Evolutionary conservation across 164 flowering plant genomes (phyloP).

Genomic region (Macadamia tetraphylla): DNA sequence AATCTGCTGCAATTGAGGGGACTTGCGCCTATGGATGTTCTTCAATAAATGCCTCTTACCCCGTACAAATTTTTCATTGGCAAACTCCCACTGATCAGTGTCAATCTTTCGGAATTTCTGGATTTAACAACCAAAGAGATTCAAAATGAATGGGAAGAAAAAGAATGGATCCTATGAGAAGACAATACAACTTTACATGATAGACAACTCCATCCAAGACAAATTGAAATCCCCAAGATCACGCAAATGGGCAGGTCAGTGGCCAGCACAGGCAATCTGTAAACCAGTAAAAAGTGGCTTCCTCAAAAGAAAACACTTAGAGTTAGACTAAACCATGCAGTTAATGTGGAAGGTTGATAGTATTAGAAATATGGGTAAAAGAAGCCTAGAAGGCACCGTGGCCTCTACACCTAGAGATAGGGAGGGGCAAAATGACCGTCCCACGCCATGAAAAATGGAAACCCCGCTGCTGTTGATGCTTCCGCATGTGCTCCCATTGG

Average conservation of each 20-base stretch:
- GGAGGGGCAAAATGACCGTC: too few relatives aligned
- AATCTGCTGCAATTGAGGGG: conserved; percentile 45
- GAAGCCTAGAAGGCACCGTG: too few relatives aligned
- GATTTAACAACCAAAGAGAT: conserved; percentile 14
- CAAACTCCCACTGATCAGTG: conserved; percentile 83
- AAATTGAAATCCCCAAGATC: background rate
- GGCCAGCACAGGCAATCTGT: background rate
- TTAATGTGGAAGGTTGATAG: background rate
- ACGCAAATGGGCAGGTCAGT: background rate
- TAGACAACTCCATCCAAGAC: background rate
- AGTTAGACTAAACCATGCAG: background rate
- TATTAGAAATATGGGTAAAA: background rate
- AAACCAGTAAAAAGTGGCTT: background rate
- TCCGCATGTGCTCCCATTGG: too few relatives aligned
- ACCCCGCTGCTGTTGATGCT: too few relatives aligned
- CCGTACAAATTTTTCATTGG: conserved; percentile 56
- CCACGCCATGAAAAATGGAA: too few relatives aligned
- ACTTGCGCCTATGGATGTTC: conserved; percentile 73
- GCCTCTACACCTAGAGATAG: too few relatives aligned
- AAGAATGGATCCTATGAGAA: background rate
- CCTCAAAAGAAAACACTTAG: background rate
- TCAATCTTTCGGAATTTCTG: conserved; percentile 94
- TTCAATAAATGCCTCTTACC: conserved; percentile 71
- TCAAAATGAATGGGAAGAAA: conserved; percentile 7
- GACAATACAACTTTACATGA: background rate